A percentile compares a stretch with the other conserved stretches of the same genome.
Conservation (phyloP, 1,284 basidiomycete species). For the Phaffia rhodozyma region DNA sequence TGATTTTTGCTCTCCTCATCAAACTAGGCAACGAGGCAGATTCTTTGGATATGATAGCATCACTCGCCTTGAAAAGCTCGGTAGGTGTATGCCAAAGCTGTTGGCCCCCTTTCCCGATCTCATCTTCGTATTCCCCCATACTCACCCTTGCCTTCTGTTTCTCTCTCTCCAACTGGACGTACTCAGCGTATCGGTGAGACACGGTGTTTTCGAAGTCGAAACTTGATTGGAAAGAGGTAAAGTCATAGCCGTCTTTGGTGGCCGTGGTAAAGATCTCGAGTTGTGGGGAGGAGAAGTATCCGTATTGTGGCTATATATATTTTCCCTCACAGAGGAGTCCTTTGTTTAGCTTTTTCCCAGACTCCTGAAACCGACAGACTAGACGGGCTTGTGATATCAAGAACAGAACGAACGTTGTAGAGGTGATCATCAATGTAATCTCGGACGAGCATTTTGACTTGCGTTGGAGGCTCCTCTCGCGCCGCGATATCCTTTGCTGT, state of each 20-base stretch:
- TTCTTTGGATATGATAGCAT: neutral
- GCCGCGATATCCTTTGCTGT: conserved; percentile 59
- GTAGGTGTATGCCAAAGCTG: conserved; percentile 99
- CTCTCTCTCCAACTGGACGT: conserved; percentile 38
- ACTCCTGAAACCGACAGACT: too few relatives aligned
- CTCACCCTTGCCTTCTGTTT: conserved; percentile 42
- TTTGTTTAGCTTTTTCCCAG: too few relatives aligned
- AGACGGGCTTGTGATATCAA: too few relatives aligned
- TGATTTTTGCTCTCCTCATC: neutral
- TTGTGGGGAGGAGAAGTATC: conserved; percentile 79
- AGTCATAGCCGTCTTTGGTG: conserved; percentile 49
- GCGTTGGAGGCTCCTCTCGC: conserved; percentile 53
- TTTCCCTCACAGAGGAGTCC: neutral
- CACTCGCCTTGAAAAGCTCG: conserved; percentile 83
- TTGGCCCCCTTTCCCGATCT: conserved; percentile 47
- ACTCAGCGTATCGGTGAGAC: conserved; percentile 58
- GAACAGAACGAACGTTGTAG: conserved; percentile 52
- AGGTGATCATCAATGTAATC: conserved; percentile 96
- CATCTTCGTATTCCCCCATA: conserved; percentile 24
- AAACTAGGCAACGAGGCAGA: conserved; percentile 7
- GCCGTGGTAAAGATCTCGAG: conserved; percentile 71
- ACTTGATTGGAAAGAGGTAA: conserved; percentile 52
- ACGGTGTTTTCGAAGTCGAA: conserved; percentile 61
- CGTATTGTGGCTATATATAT: conserved; percentile 58
- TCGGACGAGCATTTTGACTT: conserved; percentile 85